A percentile compares a stretch with the other conserved stretches of the same genome.
phyloP scores from a whole-genome alignment of 306 rosid species.

The Corylus americana region DNA sequence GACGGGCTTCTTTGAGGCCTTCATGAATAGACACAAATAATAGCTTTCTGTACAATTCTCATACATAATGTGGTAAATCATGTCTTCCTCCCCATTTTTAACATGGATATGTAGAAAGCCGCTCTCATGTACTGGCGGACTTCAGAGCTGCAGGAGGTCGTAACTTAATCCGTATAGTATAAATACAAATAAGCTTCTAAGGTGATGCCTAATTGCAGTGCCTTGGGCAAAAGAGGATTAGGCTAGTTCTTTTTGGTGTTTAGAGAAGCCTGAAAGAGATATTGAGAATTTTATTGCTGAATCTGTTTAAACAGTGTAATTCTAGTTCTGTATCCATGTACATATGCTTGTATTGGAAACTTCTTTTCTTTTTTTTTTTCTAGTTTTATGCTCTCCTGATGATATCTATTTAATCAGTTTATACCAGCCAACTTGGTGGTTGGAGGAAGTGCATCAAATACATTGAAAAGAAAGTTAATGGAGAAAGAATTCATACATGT shows the following conservation, averaged over 20 bases:
- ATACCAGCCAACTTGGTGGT: background rate
- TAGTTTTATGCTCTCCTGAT: background rate
- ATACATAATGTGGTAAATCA: conserved; percentile 7
- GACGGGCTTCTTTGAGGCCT: conserved; percentile 29
- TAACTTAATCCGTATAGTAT: background rate
- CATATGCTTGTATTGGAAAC: background rate
- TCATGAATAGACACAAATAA: conserved; percentile 12
- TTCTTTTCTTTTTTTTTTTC: background rate
- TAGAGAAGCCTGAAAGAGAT: conserved; percentile 9
- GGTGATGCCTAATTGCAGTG: conserved; percentile 22
- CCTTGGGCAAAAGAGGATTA: conserved; percentile 20
- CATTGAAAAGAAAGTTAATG: background rate
- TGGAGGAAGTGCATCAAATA: background rate
- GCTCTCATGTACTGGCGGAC: conserved; percentile 1
- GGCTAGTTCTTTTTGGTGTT: conserved; percentile 27
- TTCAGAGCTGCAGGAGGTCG: background rate
- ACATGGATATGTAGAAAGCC: conserved; percentile 22
- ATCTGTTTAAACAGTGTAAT: conserved; percentile 21
- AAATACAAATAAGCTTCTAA: conserved; percentile 2
- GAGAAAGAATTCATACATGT: background rate
- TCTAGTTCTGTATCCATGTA: conserved; percentile 19
- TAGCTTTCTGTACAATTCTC: conserved; percentile 23
- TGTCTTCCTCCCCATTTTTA: conserved; percentile 19
- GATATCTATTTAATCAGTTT: background rate
- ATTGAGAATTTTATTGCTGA: conserved; percentile 13